These are phyloP conservation scores for Pseudophaeomoniella oleicola DNA, from an alignment of 2,329 filamentous ascomycete genomes.

Conservation along the genomic window DNA sequence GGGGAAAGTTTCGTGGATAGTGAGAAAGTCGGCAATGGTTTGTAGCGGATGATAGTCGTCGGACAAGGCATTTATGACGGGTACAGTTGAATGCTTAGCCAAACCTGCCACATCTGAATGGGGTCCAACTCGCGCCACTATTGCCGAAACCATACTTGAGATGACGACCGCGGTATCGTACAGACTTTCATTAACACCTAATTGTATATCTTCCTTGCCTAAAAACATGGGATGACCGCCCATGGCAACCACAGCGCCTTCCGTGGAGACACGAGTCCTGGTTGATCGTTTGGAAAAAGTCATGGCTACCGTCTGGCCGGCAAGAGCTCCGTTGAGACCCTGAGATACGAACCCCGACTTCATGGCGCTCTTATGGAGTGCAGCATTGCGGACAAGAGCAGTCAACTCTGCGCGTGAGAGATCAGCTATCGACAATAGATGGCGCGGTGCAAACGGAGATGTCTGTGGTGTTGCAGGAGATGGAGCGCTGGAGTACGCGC, in stretches of 20 bases:
- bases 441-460: constrained; percentile 54
- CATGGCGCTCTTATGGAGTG: constrained; percentile 58
- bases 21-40: constrained; percentile 85
- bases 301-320: constrained; percentile 76
- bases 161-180: constrained; percentile 85
- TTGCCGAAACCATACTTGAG: constrained; percentile 79
- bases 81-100: constrained; percentile 59
- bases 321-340: constrained; percentile 45
- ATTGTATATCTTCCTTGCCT: constrained; percentile 87
- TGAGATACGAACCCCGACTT: constrained; percentile 52
- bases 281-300: constrained; percentile 96
- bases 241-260: constrained; percentile 75
- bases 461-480: constrained; percentile 15
- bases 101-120: constrained; percentile 61
- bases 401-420: constrained; percentile 67
- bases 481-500: constrained; percentile 20
- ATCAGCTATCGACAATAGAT: constrained; percentile 84
- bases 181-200: constrained; percentile 89
- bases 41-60: constrained; percentile 90
- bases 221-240: constrained; percentile 94
- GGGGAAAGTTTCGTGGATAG: constrained; percentile 65
- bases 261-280: constrained; percentile 82
- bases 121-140: constrained; percentile 64
- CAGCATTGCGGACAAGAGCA: constrained; percentile 69
- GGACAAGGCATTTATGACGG: constrained; percentile 76